These are phyloP conservation scores for Zygosaccharomyces sapae DNA, from an alignment of 1,139 yeast species.

Conservation along the genomic window DNA sequence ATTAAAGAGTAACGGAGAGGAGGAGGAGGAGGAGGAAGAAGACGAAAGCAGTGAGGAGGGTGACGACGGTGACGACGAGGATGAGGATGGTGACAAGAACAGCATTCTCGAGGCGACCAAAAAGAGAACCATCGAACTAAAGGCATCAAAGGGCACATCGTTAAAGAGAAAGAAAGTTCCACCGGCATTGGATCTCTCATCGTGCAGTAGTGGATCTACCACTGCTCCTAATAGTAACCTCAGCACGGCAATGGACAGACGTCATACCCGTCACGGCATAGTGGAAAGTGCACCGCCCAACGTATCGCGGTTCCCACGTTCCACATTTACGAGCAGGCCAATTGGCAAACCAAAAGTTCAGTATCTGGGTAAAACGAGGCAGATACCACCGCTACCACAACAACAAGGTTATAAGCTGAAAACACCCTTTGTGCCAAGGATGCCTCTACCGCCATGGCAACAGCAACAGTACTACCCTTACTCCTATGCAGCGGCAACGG, in stretches of 20 bases:
- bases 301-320: conserved; percentile 13
- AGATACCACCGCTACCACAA: conserved; percentile 8
- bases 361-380: conserved; percentile 11
- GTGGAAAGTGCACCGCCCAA: conserved; percentile 15
- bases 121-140: conserved; percentile 9
- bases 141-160: conserved; percentile 14
- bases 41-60: conserved; percentile 11
- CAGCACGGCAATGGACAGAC: conserved; percentile 7
- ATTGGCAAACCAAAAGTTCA: conserved; percentile 8
- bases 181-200: conserved; percentile 18
- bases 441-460: conserved; percentile 9
- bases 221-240: conserved; percentile 6
- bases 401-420: conserved; percentile 14
- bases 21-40: conserved; percentile 6
- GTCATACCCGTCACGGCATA: not conserved
- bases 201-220: conserved; percentile 7
- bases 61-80: conserved; percentile 14
- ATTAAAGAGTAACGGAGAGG: conserved; percentile 21
- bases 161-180: conserved; percentile 22
- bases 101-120: conserved; percentile 2
- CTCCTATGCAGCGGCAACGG: conserved; percentile 3
- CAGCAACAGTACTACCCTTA: conserved; percentile 12
- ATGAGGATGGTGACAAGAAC: not conserved
- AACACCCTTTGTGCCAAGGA: conserved; percentile 12
- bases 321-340: not conserved